These are phyloP conservation scores for Microascus cirrosus DNA, from an alignment of 2,329 filamentous ascomycete species.

Conservation along the genomic window DNA sequence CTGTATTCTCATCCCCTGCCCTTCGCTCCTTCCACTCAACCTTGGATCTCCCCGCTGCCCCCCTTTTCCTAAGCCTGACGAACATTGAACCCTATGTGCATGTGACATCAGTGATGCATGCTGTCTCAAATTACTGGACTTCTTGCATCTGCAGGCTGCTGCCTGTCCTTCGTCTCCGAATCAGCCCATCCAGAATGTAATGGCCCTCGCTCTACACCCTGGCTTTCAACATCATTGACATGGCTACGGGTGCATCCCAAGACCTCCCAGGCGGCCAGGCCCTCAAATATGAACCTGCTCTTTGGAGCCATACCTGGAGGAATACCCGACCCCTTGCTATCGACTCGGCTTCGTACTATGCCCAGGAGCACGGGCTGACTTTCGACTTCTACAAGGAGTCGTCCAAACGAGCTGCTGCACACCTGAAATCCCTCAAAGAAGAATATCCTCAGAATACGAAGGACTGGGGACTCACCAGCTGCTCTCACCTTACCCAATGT, in stretches of 20 bases:
- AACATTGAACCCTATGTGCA: neutral
- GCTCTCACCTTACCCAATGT: neutral
- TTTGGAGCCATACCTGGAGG: neutral
- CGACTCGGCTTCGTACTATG: conserved; percentile 3
- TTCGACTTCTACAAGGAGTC: neutral
- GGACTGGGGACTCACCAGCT: neutral
- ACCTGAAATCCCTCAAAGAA: neutral
- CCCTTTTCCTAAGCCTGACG: neutral
- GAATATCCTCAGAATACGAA: neutral
- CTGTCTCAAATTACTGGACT: too few relatives aligned
- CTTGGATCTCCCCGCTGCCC: neutral
- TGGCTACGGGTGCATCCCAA: neutral
- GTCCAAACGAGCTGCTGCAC: neutral
- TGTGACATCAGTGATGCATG: too few relatives aligned
- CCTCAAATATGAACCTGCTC: neutral
- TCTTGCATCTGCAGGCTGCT: too few relatives aligned
- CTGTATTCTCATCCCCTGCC: neutral
- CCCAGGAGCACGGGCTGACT: conserved; percentile 1
- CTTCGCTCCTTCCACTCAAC: neutral
- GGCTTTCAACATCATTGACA: neutral
- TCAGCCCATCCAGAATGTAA: neutral
- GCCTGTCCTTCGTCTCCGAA: too few relatives aligned
- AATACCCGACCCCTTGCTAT: neutral
- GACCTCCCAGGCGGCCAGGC: neutral
- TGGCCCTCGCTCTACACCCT: neutral